Percentiles rank a stretch among this genome's conserved stretches.
These are phyloP conservation scores for Dioscorea cayenensis DNA, from an alignment of 116 monocot species.

Conservation along the genomic window DNA sequence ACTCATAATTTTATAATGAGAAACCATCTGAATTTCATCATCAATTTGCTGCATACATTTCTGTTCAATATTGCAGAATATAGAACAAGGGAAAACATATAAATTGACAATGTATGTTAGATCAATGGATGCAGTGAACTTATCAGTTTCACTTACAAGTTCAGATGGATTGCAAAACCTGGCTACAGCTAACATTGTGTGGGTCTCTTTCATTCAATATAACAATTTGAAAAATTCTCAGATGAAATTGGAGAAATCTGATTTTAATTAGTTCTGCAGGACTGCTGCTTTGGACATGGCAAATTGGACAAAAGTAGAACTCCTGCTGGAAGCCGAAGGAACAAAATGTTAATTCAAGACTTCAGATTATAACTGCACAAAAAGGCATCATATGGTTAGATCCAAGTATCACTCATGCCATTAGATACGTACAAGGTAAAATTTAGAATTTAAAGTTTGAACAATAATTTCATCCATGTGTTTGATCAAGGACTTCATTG, in stretches of 20 bases:
- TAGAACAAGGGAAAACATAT: constrained; percentile 72
- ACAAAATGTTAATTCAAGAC: constrained; percentile 60
- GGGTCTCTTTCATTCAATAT: constrained; percentile 16
- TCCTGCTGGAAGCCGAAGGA: constrained; percentile 39
- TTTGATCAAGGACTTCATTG: neutral
- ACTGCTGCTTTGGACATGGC: constrained; percentile 27
- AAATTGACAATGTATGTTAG: constrained; percentile 56
- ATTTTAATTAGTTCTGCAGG: constrained; percentile 26
- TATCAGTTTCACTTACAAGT: constrained; percentile 70
- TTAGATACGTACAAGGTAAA: constrained; percentile 85
- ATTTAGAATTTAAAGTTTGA: too few species aligned
- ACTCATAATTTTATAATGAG: neutral
- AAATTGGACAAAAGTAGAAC: constrained; percentile 73
- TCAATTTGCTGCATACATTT: neutral
- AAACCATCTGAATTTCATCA: neutral
- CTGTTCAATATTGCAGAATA: constrained; percentile 50
- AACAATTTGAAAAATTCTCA: neutral
- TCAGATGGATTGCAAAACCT: constrained; percentile 67
- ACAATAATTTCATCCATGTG: neutral
- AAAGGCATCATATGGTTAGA: constrained; percentile 81
- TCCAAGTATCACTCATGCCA: constrained; percentile 96
- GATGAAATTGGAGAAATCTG: neutral
- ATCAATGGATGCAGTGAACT: constrained; percentile 39
- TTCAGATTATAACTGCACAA: constrained; percentile 64
- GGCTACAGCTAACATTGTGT: constrained; percentile 60